Conservation (phyloP, 129 eudicot species). For the Tagetes erecta region DNA sequence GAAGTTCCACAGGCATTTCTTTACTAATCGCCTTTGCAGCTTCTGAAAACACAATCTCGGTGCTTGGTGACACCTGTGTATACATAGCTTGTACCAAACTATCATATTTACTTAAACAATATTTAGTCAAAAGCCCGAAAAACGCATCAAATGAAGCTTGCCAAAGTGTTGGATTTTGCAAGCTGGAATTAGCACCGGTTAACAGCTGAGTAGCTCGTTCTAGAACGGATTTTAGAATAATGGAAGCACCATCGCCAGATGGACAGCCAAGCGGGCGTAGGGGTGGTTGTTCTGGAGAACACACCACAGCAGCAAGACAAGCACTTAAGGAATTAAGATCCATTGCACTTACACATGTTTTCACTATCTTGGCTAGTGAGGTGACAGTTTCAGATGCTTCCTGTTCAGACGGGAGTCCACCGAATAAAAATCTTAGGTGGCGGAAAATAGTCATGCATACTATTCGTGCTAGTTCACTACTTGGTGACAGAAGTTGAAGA, state of each 20-base stretch:
- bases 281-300: slow-evolving; percentile 97
- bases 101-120: slow-evolving; percentile 82
- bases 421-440: slow-evolving; percentile 79
- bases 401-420: slow-evolving; percentile 65
- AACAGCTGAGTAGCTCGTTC: slow-evolving; percentile 68
- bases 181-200: slow-evolving; percentile 33
- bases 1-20: slow-evolving; percentile 97
- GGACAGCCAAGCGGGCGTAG: slow-evolving; percentile 88
- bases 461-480: slow-evolving; percentile 77
- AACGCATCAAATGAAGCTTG: slow-evolving; percentile 93
- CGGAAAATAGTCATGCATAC: slow-evolving; percentile 97
- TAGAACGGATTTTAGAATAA: slow-evolving; percentile 67
- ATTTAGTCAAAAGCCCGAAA: slow-evolving; percentile 78
- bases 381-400: slow-evolving; percentile 54
- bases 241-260: slow-evolving; percentile 86
- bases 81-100: slow-evolving; percentile 68
- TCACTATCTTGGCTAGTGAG: slow-evolving; percentile 55
- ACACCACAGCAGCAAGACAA: slow-evolving; percentile 95
- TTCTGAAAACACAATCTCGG: slow-evolving; percentile 54
- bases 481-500: slow-evolving; percentile 70
- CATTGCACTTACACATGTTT: slow-evolving; percentile 60
- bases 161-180: slow-evolving; percentile 82
- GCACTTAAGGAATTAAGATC: slow-evolving; percentile 89
- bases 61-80: slow-evolving; percentile 45
- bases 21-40: slow-evolving; percentile 69